Conservation (phyloP, 2,329 filamentous ascomycete species). For the Talaromyces sp. region DNA sequence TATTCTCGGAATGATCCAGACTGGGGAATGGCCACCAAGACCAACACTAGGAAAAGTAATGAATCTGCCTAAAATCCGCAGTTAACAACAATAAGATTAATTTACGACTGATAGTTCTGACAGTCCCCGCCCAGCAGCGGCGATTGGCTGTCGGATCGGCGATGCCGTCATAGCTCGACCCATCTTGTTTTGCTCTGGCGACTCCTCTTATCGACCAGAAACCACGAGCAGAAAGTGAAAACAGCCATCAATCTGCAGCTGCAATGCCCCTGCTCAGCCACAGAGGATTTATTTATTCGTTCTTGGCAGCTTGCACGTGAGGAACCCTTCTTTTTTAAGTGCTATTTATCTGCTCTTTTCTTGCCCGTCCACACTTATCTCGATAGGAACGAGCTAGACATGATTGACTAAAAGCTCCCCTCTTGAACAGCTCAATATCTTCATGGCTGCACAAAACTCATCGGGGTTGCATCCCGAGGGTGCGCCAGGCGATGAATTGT, state of each 20-base stretch:
- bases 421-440: neutral
- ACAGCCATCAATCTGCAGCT: neutral
- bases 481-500: neutral
- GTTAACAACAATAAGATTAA: neutral
- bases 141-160: neutral
- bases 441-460: constrained; percentile 2
- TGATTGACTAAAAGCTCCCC: neutral
- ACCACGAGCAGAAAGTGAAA: neutral
- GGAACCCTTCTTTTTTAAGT: neutral
- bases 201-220: neutral
- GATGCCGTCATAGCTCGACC: neutral
- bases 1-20: no score
- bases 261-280: neutral
- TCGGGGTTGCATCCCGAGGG: neutral
- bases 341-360: neutral
- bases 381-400: neutral
- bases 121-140: neutral
- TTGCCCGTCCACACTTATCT: neutral
- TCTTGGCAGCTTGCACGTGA: neutral
- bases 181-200: neutral
- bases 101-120: neutral
- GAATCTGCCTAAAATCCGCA: neutral
- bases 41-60: neutral
- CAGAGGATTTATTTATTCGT: neutral
- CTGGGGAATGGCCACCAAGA: neutral